Percentiles rank a stretch among this genome's conserved stretches.
phyloP scores from a whole-genome alignment of 2,329 filamentous ascomycete genomes.

The Trichophyton rubrum region DNA sequence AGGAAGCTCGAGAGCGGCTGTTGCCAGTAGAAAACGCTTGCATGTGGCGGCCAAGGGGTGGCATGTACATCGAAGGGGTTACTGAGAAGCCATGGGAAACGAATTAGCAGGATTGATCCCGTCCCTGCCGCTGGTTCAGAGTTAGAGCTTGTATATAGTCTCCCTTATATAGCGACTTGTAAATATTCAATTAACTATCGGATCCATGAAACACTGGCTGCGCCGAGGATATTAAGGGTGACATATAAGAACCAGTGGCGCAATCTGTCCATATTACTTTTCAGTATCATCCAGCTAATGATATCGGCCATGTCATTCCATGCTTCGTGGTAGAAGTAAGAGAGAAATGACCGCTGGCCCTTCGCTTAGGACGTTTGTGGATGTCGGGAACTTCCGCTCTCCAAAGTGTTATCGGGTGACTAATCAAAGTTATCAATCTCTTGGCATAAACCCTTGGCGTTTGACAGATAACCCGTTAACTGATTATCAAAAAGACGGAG shows the following conservation, averaged over 20 bases:
- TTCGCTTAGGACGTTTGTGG: too few relatives aligned
- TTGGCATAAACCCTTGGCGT: too few relatives aligned
- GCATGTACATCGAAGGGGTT: slow-evolving; percentile 10
- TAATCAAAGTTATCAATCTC: too few relatives aligned
- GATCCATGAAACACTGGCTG: neutral
- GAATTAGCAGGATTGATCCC: neutral
- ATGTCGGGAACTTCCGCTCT: too few relatives aligned
- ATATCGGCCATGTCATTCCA: too few relatives aligned
- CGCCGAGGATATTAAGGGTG: neutral
- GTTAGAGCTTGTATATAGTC: neutral
- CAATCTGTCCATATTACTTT: too few relatives aligned
- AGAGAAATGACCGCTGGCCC: too few relatives aligned
- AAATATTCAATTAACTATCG: neutral
- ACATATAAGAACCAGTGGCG: neutral
- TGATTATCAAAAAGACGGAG: neutral
- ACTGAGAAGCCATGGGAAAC: slow-evolving; percentile 10
- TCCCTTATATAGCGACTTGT: neutral
- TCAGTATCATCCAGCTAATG: too few relatives aligned
- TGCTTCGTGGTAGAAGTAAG: too few relatives aligned
- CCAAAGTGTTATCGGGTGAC: too few relatives aligned
- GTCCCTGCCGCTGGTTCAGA: neutral
- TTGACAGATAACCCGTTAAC: neutral
- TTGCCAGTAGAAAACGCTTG: slow-evolving; percentile 3
- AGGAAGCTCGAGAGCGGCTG: neutral
- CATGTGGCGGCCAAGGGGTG: slow-evolving; percentile 12